Base-by-base conservation (phyloP, 1,284 basidiomycete genomes). In the Violaceomyces palustris region DNA sequence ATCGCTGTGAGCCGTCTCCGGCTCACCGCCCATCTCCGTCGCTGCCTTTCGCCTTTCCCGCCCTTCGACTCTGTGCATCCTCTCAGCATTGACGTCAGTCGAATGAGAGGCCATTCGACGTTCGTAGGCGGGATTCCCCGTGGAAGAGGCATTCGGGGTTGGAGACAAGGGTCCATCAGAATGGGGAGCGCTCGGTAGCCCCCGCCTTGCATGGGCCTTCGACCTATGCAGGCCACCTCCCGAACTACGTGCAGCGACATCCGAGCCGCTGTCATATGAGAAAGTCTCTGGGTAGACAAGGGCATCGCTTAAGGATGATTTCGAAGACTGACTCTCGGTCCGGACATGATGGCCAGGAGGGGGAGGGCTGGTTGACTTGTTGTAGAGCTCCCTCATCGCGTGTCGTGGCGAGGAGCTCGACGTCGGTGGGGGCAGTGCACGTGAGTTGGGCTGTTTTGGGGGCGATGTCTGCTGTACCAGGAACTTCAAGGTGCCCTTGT, bases 401-500 rank as follows among this genome's bases (percentile, higher is more conserved):
- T 42, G 44, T 17, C 40, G 48, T 10, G 50, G 45, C n/a, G 29
- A 52, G 19, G 25, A 21, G 15, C 36, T 23, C 10, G 57, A 42
- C 12, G 51, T 47, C 1, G 59, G 61, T 10, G 64, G 64, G 7
- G 60, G 53, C 50, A 64, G 39, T 19, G 58, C 53, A 27, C 55
- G 46, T 8, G 42, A 44, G 6, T 42, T 52, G 7, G 57, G 33
- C 18, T 61, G 46, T 28, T 43, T 22, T 4, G 59, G 42, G 4
- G 61, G 59, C 9, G 51, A 53, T 6, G 45, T 56, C 29, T 65
- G 51, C 30, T 65, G 50, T 12, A 73, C 56, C 31, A 68, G 47
- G 34, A 73, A 73, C 39, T 73, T 73, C 48, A 73, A 54, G 1
- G 60, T 66, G 47, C 70, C 70, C 18, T 56, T 63, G 29, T 72